Evolutionary conservation across 306 rosid species (phyloP), one percentile per base, ranked within the genome.

Genomic region (Cicer yamashitae): DNA sequence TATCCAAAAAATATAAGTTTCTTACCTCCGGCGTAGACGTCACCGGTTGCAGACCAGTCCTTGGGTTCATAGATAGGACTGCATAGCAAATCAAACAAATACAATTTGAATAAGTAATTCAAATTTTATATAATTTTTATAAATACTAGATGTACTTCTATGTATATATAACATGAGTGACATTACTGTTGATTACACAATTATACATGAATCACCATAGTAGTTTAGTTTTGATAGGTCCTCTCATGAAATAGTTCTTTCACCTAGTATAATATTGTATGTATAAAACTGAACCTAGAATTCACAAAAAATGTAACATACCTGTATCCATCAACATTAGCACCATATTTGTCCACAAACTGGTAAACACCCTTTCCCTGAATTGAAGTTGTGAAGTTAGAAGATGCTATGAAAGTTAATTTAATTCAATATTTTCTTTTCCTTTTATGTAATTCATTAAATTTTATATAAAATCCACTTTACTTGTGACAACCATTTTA

Each of bases 301-400:
- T 45, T 18, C 6, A 34, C 0, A 34, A 70, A 46, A 63, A 38
- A 67, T 43, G 38, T 20, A 34, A 30, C 10, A 75, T 89, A 92
- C 99, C 99, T 94, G 96, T 94, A 94, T 10, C 99, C 99, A 80
- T 92, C 99, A 25, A 94, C 99, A 76, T 94, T 94, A 66, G 97
- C 99, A 68, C 99, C 99, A 47, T 94, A 94, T 79, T 94, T 94
- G 96, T 94, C 99, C 1, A 90, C 96, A 85, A 8, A 94, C 77
- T 90, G 99, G 89, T 94, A 94, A 7, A 94, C 99, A 77, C 99
- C 99, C 91, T 92, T 94, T 73, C 99, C 99, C 99, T 94, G 90
- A 82, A 81, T 60, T 60, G 13, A 70, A 66, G 38, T 70, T 77
- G 3, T 11, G 1, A 58, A 34, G 81, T 85, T 45, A 79, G 44